phyloP scores from a whole-genome alignment of 2,329 filamentous ascomycete genomes.

The Fusarium duplospermum region DNA sequence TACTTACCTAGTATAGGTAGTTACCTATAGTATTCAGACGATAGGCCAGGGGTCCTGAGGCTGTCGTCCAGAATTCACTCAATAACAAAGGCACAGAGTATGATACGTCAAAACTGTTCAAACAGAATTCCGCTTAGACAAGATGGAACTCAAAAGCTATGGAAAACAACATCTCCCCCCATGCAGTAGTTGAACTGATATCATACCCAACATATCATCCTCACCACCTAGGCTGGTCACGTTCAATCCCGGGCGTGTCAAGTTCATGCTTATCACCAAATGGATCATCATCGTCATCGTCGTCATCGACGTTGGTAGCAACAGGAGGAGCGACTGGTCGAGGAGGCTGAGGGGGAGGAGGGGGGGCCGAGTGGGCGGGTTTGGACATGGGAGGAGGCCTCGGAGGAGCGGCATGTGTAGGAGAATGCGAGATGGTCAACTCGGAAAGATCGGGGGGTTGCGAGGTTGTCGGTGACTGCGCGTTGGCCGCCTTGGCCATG shows the following conservation, averaged over 20 bases:
- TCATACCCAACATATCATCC: background rate
- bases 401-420: conserved; percentile 60
- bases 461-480: conserved; percentile 53
- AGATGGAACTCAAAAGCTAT: background rate
- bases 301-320: conserved; percentile 70
- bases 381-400: conserved; percentile 43
- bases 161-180: background rate
- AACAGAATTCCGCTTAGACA: background rate
- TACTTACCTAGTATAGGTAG: no score
- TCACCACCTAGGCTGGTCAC: conserved; percentile 48
- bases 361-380: conserved; percentile 25
- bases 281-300: conserved; percentile 86
- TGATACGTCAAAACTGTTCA: background rate
- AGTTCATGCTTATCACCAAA: conserved; percentile 87
- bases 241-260: conserved; percentile 48
- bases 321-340: conserved; percentile 15
- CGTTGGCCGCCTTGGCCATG: conserved; percentile 50
- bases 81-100: background rate
- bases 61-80: background rate
- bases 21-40: background rate
- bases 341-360: conserved; percentile 33
- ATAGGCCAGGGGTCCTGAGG: background rate
- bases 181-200: background rate
- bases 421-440: conserved; percentile 56
- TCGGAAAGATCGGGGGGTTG: conserved; percentile 57